Evolutionary conservation across 148 eudicot species (phyloP).

Genomic region (Vaccinium macrocarpon): DNA sequence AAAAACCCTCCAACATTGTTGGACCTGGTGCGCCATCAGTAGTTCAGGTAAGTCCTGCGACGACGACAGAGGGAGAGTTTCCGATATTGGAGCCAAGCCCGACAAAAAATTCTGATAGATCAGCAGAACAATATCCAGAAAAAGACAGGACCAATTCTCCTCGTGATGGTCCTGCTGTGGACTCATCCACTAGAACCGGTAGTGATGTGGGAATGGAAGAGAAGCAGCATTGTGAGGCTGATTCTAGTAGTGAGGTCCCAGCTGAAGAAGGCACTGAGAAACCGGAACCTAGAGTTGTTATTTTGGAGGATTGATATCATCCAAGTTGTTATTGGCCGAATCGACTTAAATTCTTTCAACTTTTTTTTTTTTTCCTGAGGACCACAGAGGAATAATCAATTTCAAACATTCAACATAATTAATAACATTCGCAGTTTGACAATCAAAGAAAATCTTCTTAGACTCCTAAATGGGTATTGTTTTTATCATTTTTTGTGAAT

Average conservation of each 20-base stretch:
- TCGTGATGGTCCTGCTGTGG: conserved; percentile 9
- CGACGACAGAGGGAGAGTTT: conserved; percentile 10
- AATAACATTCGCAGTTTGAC: neutral
- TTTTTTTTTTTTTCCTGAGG: neutral
- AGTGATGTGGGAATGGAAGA: conserved; percentile 38
- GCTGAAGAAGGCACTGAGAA: conserved; percentile 11
- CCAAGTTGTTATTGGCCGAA: neutral
- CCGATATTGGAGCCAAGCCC: conserved; percentile 9
- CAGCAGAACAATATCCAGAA: neutral
- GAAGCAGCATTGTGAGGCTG: conserved; percentile 4
- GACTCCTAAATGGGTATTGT: neutral
- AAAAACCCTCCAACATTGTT: neutral
- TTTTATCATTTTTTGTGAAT: neutral
- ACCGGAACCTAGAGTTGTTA: conserved; percentile 19
- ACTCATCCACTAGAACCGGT: conserved; percentile 8
- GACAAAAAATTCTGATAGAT: neutral
- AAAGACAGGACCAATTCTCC: conserved; percentile 2
- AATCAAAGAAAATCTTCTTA: conserved; percentile 4
- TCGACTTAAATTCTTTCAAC: neutral
- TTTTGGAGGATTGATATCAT: conserved; percentile 25
- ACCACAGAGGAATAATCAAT: neutral
- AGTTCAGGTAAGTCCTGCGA: neutral
- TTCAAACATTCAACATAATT: neutral
- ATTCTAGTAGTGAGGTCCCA: conserved; percentile 1
- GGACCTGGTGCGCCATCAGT: neutral